Conservation (phyloP, 208 protist species). For the Leishmania mexicana region DNA sequence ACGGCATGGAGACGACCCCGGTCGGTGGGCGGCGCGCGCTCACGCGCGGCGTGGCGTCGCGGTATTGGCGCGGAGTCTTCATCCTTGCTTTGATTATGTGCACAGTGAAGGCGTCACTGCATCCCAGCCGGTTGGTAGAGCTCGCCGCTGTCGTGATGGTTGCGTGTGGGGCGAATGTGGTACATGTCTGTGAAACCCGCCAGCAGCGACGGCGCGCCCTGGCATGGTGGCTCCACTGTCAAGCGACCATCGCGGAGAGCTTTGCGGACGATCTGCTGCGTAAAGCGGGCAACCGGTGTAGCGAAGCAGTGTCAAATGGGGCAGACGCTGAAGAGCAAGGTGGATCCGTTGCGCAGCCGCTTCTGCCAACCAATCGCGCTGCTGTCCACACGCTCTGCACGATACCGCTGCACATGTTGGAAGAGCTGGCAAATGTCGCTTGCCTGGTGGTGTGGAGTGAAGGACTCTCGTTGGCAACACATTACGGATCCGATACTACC, state of each 20-base stretch:
- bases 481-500: background rate
- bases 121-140: background rate
- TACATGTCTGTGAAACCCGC: background rate
- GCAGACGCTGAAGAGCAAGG: background rate
- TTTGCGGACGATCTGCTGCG: slow-evolving; percentile 13
- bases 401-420: slow-evolving; percentile 15
- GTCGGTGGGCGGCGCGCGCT: background rate
- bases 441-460: slow-evolving; percentile 12
- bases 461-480: background rate
- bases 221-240: background rate
- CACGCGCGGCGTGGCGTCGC: background rate
- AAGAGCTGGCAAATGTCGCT: slow-evolving; percentile 15
- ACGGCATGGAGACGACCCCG: background rate
- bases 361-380: background rate
- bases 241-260: slow-evolving; percentile 11
- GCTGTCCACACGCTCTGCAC: background rate
- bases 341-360: background rate
- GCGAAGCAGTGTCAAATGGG: background rate
- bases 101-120: background rate
- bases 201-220: slow-evolving; percentile 9
- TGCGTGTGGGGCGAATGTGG: background rate
- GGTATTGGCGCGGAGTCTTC: background rate
- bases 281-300: background rate
- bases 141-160: background rate
- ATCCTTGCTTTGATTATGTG: background rate